phyloP scores from a whole-genome alignment of 768 basidiomycete species.

The Leucocoprinus sp. region DNA sequence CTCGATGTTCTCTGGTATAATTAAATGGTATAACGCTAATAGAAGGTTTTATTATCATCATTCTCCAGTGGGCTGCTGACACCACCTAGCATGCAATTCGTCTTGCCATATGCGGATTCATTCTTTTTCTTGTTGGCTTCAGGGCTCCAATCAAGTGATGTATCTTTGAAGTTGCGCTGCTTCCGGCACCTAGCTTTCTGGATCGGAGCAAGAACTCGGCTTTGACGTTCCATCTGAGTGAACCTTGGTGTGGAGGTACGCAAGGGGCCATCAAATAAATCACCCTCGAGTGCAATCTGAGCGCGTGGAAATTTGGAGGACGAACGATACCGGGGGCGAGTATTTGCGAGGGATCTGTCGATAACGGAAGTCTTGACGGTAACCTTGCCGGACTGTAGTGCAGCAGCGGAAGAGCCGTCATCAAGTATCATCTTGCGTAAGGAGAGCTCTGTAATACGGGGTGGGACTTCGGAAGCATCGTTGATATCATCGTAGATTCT shows the following conservation, averaged over 20 bases:
- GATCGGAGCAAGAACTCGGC: too few relatives aligned
- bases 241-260: constrained; percentile 5
- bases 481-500: constrained; percentile 3
- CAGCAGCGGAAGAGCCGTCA: background rate
- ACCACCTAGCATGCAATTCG: too few relatives aligned
- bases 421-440: background rate
- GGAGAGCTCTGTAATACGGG: constrained; percentile 14
- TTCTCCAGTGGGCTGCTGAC: too few relatives aligned
- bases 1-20: too few relatives aligned
- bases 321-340: constrained; percentile 6
- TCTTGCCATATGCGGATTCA: too few relatives aligned
- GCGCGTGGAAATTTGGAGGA: background rate
- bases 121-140: too few relatives aligned
- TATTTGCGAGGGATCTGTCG: constrained; percentile 5
- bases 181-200: too few relatives aligned
- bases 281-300: background rate
- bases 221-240: background rate
- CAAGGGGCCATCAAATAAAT: too few relatives aligned
- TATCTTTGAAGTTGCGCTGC: too few relatives aligned
- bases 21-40: too few relatives aligned
- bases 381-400: background rate
- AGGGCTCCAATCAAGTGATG: too few relatives aligned
- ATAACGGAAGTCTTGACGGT: constrained; percentile 1
- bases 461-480: constrained; percentile 11
- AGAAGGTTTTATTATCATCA: too few relatives aligned